These are phyloP conservation scores for Aspergillus affinis DNA, from an alignment of 495 filamentous ascomycete species.

Conservation along the genomic window DNA sequence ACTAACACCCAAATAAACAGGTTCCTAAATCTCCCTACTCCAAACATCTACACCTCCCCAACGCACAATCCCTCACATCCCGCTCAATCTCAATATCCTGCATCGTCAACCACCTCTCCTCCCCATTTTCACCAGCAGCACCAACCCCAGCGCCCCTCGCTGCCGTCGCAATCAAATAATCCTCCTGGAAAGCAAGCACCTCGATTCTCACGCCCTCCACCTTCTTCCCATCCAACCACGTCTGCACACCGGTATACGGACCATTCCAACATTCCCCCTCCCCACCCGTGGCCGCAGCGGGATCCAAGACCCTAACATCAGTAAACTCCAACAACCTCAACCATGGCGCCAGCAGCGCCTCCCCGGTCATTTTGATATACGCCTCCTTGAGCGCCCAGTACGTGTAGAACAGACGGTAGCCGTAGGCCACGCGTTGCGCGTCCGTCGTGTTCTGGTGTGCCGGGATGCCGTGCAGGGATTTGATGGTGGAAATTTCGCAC, in stretches of 20 bases:
- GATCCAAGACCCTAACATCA: slow-evolving; percentile 57
- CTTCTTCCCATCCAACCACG: slow-evolving; percentile 47
- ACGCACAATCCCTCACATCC: slow-evolving; percentile 34
- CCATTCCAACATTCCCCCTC: slow-evolving; percentile 43
- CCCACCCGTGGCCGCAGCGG: slow-evolving; percentile 14
- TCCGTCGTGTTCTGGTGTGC: slow-evolving; percentile 27
- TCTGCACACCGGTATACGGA: slow-evolving; percentile 49
- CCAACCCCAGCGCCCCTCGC: slow-evolving; percentile 29
- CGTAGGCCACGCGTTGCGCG: slow-evolving; percentile 44
- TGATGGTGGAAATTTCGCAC: slow-evolving; percentile 58
- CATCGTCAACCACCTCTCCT: slow-evolving; percentile 20
- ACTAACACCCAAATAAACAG: neutral
- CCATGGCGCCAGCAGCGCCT: slow-evolving; percentile 81
- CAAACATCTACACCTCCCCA: slow-evolving; percentile 27
- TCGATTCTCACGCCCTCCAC: slow-evolving; percentile 59
- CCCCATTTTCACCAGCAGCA: neutral
- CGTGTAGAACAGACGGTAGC: slow-evolving; percentile 78
- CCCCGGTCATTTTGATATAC: slow-evolving; percentile 91
- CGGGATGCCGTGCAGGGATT: slow-evolving; percentile 31
- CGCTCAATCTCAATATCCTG: slow-evolving; percentile 30
- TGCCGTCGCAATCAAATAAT: slow-evolving; percentile 63
- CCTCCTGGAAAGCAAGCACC: slow-evolving; percentile 57
- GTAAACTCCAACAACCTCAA: slow-evolving; percentile 66
- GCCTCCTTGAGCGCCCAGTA: slow-evolving; percentile 90
- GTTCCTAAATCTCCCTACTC: neutral